phyloP scores from a whole-genome alignment of 1,284 basidiomycete genomes.

The Trichosporon ovoides region DNA sequence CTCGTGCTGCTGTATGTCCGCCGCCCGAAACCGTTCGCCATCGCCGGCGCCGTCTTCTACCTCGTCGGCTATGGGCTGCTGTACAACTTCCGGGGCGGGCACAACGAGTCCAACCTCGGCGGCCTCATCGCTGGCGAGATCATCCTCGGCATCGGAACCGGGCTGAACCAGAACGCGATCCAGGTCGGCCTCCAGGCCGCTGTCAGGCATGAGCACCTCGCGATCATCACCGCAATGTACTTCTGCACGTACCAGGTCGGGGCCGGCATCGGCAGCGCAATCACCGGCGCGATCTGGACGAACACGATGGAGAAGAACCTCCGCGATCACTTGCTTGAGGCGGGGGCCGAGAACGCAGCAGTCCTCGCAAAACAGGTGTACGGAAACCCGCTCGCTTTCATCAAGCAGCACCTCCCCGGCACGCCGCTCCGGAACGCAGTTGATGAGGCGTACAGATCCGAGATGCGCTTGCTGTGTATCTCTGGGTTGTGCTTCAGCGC shows the following conservation, averaged over 20 bases:
- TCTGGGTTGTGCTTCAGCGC: slow-evolving; percentile 28
- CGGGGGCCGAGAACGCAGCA: neutral
- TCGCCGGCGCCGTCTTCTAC: slow-evolving; percentile 33
- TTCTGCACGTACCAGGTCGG: slow-evolving; percentile 37
- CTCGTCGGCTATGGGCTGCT: slow-evolving; percentile 46
- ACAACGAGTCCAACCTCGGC: slow-evolving; percentile 18
- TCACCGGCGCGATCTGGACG: slow-evolving; percentile 49
- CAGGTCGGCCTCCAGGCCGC: slow-evolving; percentile 45
- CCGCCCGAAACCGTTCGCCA: slow-evolving; percentile 47
- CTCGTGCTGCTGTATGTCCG: slow-evolving; percentile 43
- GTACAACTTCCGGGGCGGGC: slow-evolving; percentile 45
- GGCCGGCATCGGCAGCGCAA: slow-evolving; percentile 38
- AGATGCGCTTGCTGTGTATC: slow-evolving; percentile 32
- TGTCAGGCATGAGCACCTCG: slow-evolving; percentile 43
- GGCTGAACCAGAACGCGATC: slow-evolving; percentile 43
- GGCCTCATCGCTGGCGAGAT: slow-evolving; percentile 46
- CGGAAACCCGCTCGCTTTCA: slow-evolving; percentile 36
- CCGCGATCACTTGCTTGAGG: slow-evolving; percentile 35
- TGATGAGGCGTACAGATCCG: slow-evolving; percentile 31
- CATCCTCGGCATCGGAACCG: slow-evolving; percentile 38
- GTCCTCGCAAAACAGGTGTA: slow-evolving; percentile 22
- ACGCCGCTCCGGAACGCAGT: slow-evolving; percentile 38
- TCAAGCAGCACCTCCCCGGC: slow-evolving; percentile 35
- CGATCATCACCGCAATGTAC: slow-evolving; percentile 44
- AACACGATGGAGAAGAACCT: slow-evolving; percentile 14